Percentiles rank a stretch among this genome's conserved stretches.
Conservation (phyloP, 257 asterid species). For the Linderniella brevidens region DNA sequence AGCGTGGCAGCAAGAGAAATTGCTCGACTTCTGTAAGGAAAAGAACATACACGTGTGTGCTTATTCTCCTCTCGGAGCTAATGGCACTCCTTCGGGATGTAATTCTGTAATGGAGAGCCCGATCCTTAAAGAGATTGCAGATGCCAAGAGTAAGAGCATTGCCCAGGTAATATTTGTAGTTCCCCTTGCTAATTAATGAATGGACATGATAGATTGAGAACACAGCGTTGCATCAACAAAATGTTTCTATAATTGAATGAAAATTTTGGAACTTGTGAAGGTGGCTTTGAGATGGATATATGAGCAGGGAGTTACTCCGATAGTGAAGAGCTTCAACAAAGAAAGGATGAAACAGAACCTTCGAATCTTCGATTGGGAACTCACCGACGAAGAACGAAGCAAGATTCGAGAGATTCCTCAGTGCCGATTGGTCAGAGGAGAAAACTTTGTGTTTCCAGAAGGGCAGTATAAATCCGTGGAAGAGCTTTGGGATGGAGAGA, state of each 20-base stretch:
- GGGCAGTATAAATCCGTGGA: constrained; percentile 10
- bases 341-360: constrained; percentile 12
- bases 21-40: constrained; percentile 6
- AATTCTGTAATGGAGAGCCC: constrained; percentile 11
- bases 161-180: constrained; percentile 7
- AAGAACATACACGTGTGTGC: constrained; percentile 8
- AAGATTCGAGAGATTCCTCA: constrained; percentile 11
- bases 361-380: constrained; percentile 10
- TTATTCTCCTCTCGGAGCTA: constrained; percentile 11
- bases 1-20: constrained; percentile 12
- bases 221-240: background rate
- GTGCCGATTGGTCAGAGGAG: constrained; percentile 9
- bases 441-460: background rate
- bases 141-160: constrained; percentile 6
- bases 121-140: constrained; percentile 10
- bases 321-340: constrained; percentile 10
- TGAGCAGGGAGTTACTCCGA: constrained; percentile 8
- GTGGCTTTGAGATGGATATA: constrained; percentile 10
- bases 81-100: constrained; percentile 10
- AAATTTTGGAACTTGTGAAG: constrained; percentile 1
- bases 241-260: background rate
- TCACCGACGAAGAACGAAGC: constrained; percentile 10
- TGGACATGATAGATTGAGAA: too few species aligned
- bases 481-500: constrained; percentile 12
- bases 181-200: too few species aligned